Evolutionary conservation across 2,329 filamentous ascomycete species (phyloP).

Genomic region (Cordyceps farinosa): DNA sequence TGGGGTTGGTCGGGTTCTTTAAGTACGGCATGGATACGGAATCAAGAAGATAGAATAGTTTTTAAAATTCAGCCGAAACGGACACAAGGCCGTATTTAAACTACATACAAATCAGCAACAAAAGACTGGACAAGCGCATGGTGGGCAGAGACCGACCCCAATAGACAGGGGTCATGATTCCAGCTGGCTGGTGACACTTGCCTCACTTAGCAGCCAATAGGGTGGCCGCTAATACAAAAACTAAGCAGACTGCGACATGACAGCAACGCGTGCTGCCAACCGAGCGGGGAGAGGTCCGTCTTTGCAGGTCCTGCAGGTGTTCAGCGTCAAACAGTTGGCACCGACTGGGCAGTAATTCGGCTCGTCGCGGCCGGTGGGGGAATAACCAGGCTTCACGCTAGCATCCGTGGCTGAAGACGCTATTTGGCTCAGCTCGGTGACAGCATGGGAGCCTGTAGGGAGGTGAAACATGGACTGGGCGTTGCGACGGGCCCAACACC

Average conservation of each 20-base stretch:
- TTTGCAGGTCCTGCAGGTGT: neutral
- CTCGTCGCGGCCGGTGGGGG: constrained; percentile 13
- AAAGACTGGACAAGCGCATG: constrained; percentile 1
- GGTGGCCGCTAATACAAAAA: neutral
- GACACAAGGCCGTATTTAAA: constrained; percentile 15
- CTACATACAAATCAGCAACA: neutral
- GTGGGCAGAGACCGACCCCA: neutral
- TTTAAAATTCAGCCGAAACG: constrained; percentile 7
- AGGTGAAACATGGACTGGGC: constrained; percentile 13
- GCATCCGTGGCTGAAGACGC: constrained; percentile 14
- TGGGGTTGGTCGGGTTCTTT: neutral
- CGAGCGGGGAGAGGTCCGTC: constrained; percentile 14
- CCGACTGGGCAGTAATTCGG: neutral
- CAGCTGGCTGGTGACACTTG: constrained; percentile 11
- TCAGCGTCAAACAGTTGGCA: constrained; percentile 5
- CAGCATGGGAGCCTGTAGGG: constrained; percentile 9
- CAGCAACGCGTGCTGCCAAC: constrained; percentile 1
- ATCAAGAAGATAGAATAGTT: constrained; percentile 12
- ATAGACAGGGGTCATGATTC: constrained; percentile 10
- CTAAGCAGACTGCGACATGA: constrained; percentile 4
- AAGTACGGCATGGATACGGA: constrained; percentile 14
- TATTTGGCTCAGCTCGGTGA: constrained; percentile 18
- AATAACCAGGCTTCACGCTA: constrained; percentile 15
- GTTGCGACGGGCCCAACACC: constrained; percentile 10
- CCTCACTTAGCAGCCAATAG: constrained; percentile 12